A percentile compares a stretch with the other conserved stretches of the same genome.
These are phyloP conservation scores for Catharanthus roseus DNA, from an alignment of 257 asterid species.

Conservation along the genomic window DNA sequence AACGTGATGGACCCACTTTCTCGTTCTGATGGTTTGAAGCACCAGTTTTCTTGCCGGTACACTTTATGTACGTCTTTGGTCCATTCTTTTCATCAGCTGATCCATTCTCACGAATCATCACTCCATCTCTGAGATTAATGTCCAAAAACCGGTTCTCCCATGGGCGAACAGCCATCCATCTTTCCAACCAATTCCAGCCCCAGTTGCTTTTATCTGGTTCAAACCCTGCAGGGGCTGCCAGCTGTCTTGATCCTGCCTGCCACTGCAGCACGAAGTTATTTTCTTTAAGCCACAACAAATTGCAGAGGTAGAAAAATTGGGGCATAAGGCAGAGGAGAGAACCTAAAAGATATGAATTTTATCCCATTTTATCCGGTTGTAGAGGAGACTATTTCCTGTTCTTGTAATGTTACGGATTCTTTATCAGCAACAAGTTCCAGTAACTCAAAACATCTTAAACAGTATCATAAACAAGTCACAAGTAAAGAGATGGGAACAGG, in stretches of 20 bases:
- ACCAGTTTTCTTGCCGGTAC: slow-evolving; percentile 41
- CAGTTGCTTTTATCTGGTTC: slow-evolving; percentile 88
- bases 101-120: slow-evolving; percentile 45
- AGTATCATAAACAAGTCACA: neutral
- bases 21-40: slow-evolving; percentile 41
- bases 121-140: slow-evolving; percentile 67
- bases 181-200: slow-evolving; percentile 99
- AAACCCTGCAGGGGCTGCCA: slow-evolving; percentile 43
- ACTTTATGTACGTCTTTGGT: slow-evolving; percentile 32
- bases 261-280: slow-evolving; percentile 49
- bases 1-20: slow-evolving; percentile 40
- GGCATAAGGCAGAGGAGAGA: neutral
- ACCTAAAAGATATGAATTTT: neutral
- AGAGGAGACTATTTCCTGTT: neutral
- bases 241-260: slow-evolving; percentile 97
- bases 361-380: neutral
- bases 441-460: neutral
- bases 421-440: neutral
- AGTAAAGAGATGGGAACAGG: neutral
- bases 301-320: neutral
- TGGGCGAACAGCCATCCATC: slow-evolving; percentile 99
- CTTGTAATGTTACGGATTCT: no score
- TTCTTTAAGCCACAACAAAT: slow-evolving; percentile 6
- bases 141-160: slow-evolving; percentile 97
- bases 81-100: slow-evolving; percentile 41